Evolutionary conservation across 1,284 basidiomycete species (phyloP), one percentile per base, ranked within the genome.

Genomic region (Porodaedalea pini): DNA sequence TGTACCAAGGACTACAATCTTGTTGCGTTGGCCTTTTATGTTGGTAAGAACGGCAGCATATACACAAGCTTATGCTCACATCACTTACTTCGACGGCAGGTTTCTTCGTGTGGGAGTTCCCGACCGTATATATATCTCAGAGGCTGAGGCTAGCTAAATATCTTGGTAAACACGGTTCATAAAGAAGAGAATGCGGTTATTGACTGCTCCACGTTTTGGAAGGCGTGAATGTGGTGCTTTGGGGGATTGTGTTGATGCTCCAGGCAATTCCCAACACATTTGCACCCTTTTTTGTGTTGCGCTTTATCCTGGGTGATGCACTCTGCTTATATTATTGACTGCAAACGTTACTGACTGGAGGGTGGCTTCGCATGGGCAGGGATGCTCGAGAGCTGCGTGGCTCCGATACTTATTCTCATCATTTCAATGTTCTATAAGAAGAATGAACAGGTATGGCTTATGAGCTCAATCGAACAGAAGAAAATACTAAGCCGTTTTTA

Each of bases 361-460:
- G n/a, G n/a, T n/a, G n/a, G 17, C 27, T 17, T 27, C 5, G 25
- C 27, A 7, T 2, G 11, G 27, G 21, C 40, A 84, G 84, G 85
- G 44, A 84, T 86, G 83, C 80, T 79, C 62, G 83, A 86, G 67
- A 77, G 76, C 61, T 84, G 82, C 60, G 83, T 86, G 2, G 78
- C 82, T 7, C 85, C 83, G 0, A 81, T 78, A 60, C 71, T 87
- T 31, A 81, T 88, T 64, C 68, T 86, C 45, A 77, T 85, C 50
- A 79, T 87, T 34, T 79, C 81, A 4, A 85, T 84, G 78, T 86
- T 85, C 66, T 86, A 86, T 68, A 84, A 81, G 71, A 86, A 85
- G 69, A 72, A 83, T 53, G 85, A 87, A 63, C 85, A 87, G 71
- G 81, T 75, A 48, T 36, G 69, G n/a, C n/a, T n/a, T n/a, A n/a